These are phyloP conservation scores for Melastoma malabathricum DNA, from an alignment of 345 rosid species.

Conservation along the genomic window DNA sequence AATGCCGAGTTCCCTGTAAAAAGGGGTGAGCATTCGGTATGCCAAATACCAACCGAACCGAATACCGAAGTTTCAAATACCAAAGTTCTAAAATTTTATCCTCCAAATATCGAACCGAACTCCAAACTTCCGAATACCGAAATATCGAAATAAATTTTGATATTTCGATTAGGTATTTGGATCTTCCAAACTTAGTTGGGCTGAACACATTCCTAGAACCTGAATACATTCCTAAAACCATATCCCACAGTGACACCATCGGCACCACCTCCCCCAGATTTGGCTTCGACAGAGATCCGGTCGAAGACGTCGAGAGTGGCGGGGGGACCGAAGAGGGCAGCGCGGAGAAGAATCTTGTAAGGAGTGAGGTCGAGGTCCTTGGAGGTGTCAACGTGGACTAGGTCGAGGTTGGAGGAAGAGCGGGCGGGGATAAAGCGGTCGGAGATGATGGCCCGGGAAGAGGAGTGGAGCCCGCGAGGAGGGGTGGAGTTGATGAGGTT, in stretches of 20 bases:
- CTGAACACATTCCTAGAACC: too few relatives aligned
- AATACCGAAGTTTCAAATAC: too few relatives aligned
- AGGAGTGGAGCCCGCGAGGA: conserved; percentile 25
- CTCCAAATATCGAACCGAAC: too few relatives aligned
- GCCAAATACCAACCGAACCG: too few relatives aligned
- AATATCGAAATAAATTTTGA: too few relatives aligned
- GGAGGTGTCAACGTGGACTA: conserved; percentile 35
- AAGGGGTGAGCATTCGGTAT: too few relatives aligned
- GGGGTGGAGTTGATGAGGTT: conserved; percentile 60
- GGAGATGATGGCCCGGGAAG: conserved; percentile 74
- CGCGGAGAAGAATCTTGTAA: conserved; percentile 47
- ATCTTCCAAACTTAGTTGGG: too few relatives aligned
- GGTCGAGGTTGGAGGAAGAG: conserved; percentile 82
- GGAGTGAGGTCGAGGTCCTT: conserved; percentile 16
- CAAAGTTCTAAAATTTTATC: too few relatives aligned
- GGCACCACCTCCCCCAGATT: conserved; percentile 26
- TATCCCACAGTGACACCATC: conserved; percentile 11
- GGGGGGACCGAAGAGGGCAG: conserved; percentile 58
- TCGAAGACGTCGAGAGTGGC: conserved; percentile 40
- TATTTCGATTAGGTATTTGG: too few relatives aligned
- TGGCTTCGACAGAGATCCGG: too few relatives aligned
- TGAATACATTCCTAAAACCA: conserved; percentile 42
- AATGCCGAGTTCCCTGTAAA: too few relatives aligned
- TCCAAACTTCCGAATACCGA: too few relatives aligned
- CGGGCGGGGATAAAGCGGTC: conserved; percentile 94